Evolutionary conservation across 2,329 filamentous ascomycete species (phyloP).

Genomic region (Fusarium gaditjirri): DNA sequence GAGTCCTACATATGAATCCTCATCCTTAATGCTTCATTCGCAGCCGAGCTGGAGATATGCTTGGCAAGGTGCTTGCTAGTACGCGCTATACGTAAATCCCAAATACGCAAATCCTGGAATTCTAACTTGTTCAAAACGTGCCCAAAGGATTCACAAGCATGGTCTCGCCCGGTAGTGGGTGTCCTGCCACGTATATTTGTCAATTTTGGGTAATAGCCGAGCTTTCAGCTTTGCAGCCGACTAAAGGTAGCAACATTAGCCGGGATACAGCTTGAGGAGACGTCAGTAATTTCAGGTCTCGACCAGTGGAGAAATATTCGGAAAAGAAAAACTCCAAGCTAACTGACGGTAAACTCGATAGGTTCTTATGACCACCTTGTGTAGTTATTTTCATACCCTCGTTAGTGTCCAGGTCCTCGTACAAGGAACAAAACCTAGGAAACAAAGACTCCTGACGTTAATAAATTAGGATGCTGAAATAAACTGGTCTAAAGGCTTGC

Average conservation of each 20-base stretch:
- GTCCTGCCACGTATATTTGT: not conserved
- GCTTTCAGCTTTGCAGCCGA: not conserved
- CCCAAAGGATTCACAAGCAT: not conserved
- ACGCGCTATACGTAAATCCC: not conserved
- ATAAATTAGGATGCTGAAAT: not conserved
- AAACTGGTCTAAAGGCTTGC: not conserved
- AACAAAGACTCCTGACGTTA: not conserved
- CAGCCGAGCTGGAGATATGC: not conserved
- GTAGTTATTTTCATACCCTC: not conserved
- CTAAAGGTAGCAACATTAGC: not conserved
- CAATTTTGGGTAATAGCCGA: not conserved
- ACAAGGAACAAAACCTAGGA: too few species aligned
- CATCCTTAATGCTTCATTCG: not conserved
- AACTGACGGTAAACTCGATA: too few species aligned
- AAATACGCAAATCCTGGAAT: not conserved
- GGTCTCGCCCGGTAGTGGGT: not conserved
- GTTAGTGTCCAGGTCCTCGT: too few species aligned
- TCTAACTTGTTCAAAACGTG: not conserved
- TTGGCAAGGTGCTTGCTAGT: not conserved
- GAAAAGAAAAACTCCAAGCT: rapidly evolving
- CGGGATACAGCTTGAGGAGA: rapidly evolving
- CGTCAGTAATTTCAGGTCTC: not conserved
- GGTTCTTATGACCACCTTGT: too few species aligned
- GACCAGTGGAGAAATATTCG: not conserved
- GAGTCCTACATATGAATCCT: not conserved